A percentile compares a stretch with the other conserved stretches of the same genome.
Conservation (phyloP, 192 early-diverging fungal species). For the Coemansia aciculifera region DNA sequence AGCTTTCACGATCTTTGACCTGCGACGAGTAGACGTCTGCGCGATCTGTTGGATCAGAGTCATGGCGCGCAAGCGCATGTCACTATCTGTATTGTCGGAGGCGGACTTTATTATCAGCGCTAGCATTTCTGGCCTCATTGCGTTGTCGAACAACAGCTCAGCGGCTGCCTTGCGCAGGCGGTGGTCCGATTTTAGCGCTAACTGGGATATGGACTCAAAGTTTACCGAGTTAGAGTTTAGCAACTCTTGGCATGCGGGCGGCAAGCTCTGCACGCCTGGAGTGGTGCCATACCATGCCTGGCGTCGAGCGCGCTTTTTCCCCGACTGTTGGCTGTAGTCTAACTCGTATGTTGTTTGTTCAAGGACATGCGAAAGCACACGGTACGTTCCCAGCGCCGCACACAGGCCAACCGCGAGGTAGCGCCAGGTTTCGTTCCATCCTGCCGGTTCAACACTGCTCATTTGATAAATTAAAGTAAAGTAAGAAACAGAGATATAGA, state of each 20-base stretch:
- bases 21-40: conserved; percentile 18
- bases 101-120: conserved; percentile 16
- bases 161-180: conserved; percentile 21
- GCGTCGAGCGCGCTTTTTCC: conserved; percentile 13
- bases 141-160: conserved; percentile 35
- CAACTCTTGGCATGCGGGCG: background rate
- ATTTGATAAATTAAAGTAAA: background rate
- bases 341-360: conserved; percentile 38
- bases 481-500: background rate
- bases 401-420: conserved; percentile 13
- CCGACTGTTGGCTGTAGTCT: background rate
- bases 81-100: background rate
- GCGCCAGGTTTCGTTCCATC: conserved; percentile 10
- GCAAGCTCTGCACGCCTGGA: background rate
- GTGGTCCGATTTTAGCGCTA: conserved; percentile 23
- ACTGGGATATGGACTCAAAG: conserved; percentile 15
- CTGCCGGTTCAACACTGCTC: background rate
- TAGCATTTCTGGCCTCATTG: conserved; percentile 19
- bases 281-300: conserved; percentile 20
- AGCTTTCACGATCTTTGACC: conserved; percentile 2
- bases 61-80: conserved; percentile 13
- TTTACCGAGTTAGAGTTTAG: conserved; percentile 1
- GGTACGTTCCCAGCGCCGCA: conserved; percentile 28
- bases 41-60: conserved; percentile 24
- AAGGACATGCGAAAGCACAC: conserved; percentile 29